These are phyloP conservation scores for Fusarium solani-melongenae DNA, from an alignment of 2,329 filamentous ascomycete species.

Conservation along the genomic window DNA sequence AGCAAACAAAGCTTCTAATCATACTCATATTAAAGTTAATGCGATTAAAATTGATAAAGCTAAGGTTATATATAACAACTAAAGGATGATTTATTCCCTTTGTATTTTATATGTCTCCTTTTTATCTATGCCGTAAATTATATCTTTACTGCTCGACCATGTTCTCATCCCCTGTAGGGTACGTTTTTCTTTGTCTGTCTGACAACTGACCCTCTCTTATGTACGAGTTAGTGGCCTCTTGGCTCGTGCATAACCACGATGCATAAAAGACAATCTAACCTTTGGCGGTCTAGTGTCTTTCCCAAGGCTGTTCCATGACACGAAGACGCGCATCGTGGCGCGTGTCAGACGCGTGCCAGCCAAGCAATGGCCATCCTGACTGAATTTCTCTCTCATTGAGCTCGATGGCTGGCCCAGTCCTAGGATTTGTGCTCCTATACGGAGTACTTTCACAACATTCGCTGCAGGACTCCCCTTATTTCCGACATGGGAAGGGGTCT, in stretches of 20 bases:
- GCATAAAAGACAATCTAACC: neutral
- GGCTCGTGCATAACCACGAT: neutral
- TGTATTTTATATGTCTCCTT: too few relatives aligned
- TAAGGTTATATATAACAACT: too few relatives aligned
- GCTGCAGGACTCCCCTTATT: neutral
- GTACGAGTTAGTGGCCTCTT: too few relatives aligned
- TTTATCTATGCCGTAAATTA: too few relatives aligned
- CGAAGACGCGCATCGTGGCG: neutral
- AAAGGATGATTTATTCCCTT: too few relatives aligned
- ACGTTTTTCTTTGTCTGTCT: too few relatives aligned
- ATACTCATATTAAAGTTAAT: neutral
- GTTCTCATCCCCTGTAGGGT: too few relatives aligned
- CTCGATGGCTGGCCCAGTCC: neutral
- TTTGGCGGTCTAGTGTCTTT: neutral
- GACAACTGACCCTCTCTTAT: too few relatives aligned
- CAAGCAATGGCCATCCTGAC: neutral
- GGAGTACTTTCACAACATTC: neutral
- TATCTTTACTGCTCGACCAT: too few relatives aligned
- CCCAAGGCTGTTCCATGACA: neutral
- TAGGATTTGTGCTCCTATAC: neutral
- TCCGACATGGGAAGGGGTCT: neutral
- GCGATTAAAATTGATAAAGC: too few relatives aligned
- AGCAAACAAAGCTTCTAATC: neutral
- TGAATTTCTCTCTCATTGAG: neutral
- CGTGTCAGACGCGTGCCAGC: neutral